A percentile compares a stretch with the other conserved stretches of the same genome.
Conservation (phyloP, 768 basidiomycete species). For the Russula vinacea region DNA sequence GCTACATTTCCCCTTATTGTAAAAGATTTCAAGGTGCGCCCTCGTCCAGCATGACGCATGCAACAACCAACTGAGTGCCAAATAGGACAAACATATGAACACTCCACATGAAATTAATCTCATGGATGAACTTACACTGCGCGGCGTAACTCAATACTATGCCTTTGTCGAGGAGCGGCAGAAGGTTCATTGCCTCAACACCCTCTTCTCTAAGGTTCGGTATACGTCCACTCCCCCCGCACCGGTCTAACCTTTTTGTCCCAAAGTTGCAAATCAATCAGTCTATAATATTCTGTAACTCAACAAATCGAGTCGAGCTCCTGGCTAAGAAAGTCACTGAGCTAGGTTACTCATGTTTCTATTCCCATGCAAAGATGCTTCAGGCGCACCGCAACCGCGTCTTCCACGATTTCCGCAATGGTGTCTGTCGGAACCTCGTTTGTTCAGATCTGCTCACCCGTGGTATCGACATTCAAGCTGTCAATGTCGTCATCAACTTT, state of each 20-base stretch:
- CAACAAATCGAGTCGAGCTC: constrained; percentile 98
- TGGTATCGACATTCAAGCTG: constrained; percentile 99
- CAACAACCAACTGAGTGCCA: constrained; percentile 25
- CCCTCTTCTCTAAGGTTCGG: constrained; percentile 92
- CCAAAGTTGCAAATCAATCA: constrained; percentile 98
- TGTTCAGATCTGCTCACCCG: constrained; percentile 97
- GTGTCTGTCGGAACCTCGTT: constrained; percentile 97
- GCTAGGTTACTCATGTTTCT: constrained; percentile 99
- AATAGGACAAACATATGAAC: constrained; percentile 92
- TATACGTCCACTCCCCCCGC: background rate
- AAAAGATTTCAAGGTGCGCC: constrained; percentile 91
- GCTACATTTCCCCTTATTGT: constrained; percentile 99
- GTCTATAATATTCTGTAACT: constrained; percentile 99
- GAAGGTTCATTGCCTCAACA: constrained; percentile 99
- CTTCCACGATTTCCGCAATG: constrained; percentile 99
- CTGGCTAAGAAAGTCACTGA: constrained; percentile 99
- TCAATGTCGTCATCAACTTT: constrained; percentile 99
- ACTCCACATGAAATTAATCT: constrained; percentile 97
- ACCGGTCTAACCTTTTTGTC: constrained; percentile 18
- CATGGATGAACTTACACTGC: constrained; percentile 98
- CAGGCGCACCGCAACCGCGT: constrained; percentile 98
- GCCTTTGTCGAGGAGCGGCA: constrained; percentile 99
- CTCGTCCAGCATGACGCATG: background rate
- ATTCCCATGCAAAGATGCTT: constrained; percentile 99
- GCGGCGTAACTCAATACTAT: constrained; percentile 99